Percentiles rank a stretch among this genome's conserved stretches.
Conservation (phyloP, 352 stramenopile genomes). For the Aphanomyces invadans region DNA sequence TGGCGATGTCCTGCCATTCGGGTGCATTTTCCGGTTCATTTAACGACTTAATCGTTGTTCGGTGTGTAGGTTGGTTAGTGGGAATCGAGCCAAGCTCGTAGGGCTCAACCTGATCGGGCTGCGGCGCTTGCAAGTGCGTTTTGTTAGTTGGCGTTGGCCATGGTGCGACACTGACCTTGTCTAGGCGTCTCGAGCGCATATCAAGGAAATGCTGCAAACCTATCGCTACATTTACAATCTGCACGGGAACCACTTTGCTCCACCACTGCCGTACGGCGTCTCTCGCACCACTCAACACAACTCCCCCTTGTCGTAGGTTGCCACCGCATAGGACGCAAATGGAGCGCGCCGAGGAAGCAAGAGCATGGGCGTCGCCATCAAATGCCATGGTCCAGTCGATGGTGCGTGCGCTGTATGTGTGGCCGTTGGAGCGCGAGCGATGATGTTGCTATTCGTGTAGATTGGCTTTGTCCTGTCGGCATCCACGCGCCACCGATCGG, state of each 20-base stretch:
- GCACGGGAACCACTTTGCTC: conserved; percentile 57
- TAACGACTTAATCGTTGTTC: not conserved
- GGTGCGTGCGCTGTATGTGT: too few species aligned
- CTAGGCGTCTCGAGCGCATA: conserved; percentile 47
- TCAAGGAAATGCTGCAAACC: conserved; percentile 68
- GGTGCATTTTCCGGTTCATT: conserved; percentile 35
- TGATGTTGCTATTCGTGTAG: conserved; percentile 32
- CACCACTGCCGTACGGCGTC: conserved; percentile 46
- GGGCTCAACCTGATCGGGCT: conserved; percentile 72
- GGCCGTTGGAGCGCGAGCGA: too few species aligned
- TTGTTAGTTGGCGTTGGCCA: not conserved
- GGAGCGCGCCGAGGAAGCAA: conserved; percentile 45
- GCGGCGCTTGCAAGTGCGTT: conserved; percentile 42
- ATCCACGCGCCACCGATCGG: conserved; percentile 48
- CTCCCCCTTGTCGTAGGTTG: conserved; percentile 38
- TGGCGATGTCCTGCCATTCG: conserved; percentile 71
- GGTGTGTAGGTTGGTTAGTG: conserved; percentile 25
- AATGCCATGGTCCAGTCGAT: conserved; percentile 51
- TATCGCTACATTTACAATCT: conserved; percentile 72
- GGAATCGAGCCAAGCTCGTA: conserved; percentile 68
- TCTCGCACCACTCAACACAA: not conserved
- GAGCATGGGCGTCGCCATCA: conserved; percentile 36
- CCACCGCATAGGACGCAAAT: conserved; percentile 42
- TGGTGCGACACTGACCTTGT: too few species aligned
- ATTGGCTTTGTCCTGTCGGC: conserved; percentile 60